Base-by-base conservation (phyloP, 768 basidiomycete genomes). In the Amanita inopinata region DNA sequence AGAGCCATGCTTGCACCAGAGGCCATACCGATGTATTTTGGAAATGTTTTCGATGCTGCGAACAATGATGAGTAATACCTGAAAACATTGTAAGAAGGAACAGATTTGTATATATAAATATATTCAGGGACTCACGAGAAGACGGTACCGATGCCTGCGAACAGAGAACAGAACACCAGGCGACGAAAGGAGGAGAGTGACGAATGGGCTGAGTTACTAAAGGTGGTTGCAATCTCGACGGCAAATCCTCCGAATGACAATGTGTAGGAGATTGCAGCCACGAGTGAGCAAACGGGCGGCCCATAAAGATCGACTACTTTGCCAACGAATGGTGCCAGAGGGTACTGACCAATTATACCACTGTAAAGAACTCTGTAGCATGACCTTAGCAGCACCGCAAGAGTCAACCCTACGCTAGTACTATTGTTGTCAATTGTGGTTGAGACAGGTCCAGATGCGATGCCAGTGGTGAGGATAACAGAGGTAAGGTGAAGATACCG, bases 301-400 rank as follows among this genome's bases (percentile, higher is more conserved):
- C 87, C 87, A 51, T 76, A 70, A 28, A 53, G 52, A 59, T 90
- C 87, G 31, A 84, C 66, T 2, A 80, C 55, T 48, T 75, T 79
- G 34, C 87, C 87, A 31, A 80, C 76, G 1, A 85, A 11, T 1
- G 78, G 76, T 14, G 81, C 74, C 45, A 85, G 67, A 2, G 84
- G 83, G 57, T 90, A 89, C 62, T 89, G 85, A 3, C 83, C 81
- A 48, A 78, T 72, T 72, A 90, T 78, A 2, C 82, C 87, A n/a
- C 87, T 89, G 39, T 25, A 28, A 41, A 19, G 9, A 34, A 39
- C 22, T 44, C n/a, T n/a, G n/a, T 49, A 31, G 45, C 11, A 47
- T 37, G 12, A 17, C 18, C 41, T 18, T 11, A 10, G 14, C 8
- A 28, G 23, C 18, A 19, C 15, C 10, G 18, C 3, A 17, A 27